Evolutionary conservation across 164 flowering plant genomes (phyloP).

Genomic region (Pachysandra terminalis): DNA sequence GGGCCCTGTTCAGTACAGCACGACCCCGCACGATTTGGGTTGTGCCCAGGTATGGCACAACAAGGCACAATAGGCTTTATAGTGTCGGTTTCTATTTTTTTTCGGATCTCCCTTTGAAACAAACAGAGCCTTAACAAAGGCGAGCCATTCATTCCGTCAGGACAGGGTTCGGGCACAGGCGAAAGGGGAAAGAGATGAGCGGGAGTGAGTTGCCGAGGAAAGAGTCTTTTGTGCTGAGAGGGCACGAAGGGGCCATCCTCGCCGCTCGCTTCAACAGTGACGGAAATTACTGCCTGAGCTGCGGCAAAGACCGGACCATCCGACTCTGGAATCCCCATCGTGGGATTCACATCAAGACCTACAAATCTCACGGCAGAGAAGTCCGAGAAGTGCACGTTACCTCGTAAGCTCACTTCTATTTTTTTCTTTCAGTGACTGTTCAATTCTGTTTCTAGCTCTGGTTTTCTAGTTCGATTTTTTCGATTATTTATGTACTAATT

Average conservation of each 20-base stretch:
- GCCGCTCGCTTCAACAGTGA: constrained; percentile 81
- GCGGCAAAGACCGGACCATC: constrained; percentile 93
- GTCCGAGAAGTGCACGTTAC: constrained; percentile 93
- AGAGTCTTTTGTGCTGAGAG: constrained; percentile 57
- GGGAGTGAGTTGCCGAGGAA: constrained; percentile 45
- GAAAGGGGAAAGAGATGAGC: constrained; percentile 30
- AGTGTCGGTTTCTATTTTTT: too few species aligned
- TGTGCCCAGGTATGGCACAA: too few species aligned
- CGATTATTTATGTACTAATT: too few species aligned
- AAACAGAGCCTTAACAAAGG: too few species aligned
- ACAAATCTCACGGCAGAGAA: constrained; percentile 90
- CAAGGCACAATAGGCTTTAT: too few species aligned
- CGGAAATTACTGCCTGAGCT: constrained; percentile 83
- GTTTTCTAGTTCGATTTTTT: too few species aligned
- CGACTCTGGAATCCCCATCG: constrained; percentile 98
- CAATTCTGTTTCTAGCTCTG: too few species aligned
- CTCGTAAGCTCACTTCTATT: constrained; percentile 34
- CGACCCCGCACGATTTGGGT: too few species aligned
- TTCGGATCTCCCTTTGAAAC: too few species aligned
- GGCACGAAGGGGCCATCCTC: constrained; percentile 88
- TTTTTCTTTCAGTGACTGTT: not conserved
- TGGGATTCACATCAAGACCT: constrained; percentile 89
- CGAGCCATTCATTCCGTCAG: too few species aligned
- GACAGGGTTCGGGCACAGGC: too few species aligned
- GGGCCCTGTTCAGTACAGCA: too few species aligned